phyloP scores from a whole-genome alignment of 768 basidiomycete genomes.

The Boletus edulis region DNA sequence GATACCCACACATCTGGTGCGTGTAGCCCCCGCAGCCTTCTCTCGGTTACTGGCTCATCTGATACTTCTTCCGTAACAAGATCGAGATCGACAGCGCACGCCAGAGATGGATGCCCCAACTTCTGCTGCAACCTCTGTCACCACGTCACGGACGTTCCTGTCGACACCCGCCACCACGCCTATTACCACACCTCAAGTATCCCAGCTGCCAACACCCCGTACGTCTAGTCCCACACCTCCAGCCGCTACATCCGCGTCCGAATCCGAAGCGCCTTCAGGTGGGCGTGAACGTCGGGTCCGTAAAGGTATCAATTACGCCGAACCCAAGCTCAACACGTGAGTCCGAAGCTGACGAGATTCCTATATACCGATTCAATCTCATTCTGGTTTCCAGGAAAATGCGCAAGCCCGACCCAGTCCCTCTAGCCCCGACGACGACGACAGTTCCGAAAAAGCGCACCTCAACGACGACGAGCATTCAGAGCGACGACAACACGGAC shows the following conservation, averaged over 20 bases:
- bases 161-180: constrained; percentile 46
- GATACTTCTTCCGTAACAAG: constrained; percentile 20
- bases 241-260: constrained; percentile 33
- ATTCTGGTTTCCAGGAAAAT: constrained; percentile 59
- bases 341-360: constrained; percentile 26
- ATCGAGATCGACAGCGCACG: constrained; percentile 37
- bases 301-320: constrained; percentile 83
- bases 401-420: constrained; percentile 73
- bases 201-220: constrained; percentile 49
- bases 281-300: constrained; percentile 56
- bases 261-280: constrained; percentile 28
- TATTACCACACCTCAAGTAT: constrained; percentile 29
- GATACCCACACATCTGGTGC: constrained; percentile 38
- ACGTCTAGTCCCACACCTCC: constrained; percentile 45
- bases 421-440: constrained; percentile 33
- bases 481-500: constrained; percentile 39
- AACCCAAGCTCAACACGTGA: constrained; percentile 86
- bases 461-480: constrained; percentile 27
- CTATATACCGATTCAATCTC: constrained; percentile 5
- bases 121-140: constrained; percentile 34
- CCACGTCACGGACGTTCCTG: constrained; percentile 39
- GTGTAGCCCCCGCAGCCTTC: constrained; percentile 5
- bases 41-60: constrained; percentile 9
- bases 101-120: constrained; percentile 36
- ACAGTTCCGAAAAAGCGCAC: constrained; percentile 43